Evolutionary conservation across 257 asterid species (phyloP), one percentile per base, ranked within the genome.

Genomic region (Solanum appendiculatum): DNA sequence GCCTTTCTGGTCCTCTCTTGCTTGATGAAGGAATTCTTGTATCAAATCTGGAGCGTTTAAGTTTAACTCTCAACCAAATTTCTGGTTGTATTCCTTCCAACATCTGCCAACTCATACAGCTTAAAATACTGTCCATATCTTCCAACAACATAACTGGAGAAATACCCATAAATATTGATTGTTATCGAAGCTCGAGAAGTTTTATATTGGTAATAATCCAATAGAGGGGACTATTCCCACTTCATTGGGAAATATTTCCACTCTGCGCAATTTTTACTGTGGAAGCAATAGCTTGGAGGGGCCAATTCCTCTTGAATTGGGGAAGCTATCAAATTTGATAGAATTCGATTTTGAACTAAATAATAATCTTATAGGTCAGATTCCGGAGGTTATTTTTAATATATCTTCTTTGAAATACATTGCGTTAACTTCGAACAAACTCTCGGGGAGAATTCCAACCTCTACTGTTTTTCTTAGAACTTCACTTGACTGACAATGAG

Each of bases 301-400:
- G 42, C 18, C 2, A 3, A 86, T 91, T 34, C 93, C 93, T 1
- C 60, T 7, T 2, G 89, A 88, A 42, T 7, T 91, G 11, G 89
- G 89, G 9, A 88, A 84, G n/a, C 77, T 91, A 14, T 40, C 70
- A 15, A 90, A 91, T 69, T 64, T 91, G 88, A 39, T 82, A 58
- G 27, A 34, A 72, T 8, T 72, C 2, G 82, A 86, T 7, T 86
- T 90, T 68, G 86, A 87, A 13, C 5, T 0, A 63, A 86, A 88
- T 83, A 23, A 73, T 75, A 87, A 86, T 64, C 84, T 91, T 5
- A 85, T 85, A 6, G 93, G 93, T 36, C 86, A 66, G 25, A 91
- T 90, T 73, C 92, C 93, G 9, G 75, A 83, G 7, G 31, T 5
- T 29, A 88, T 90, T 69, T 91, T 89, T 88, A 91, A 91, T 86